Evolutionary conservation across 805 yeast species (phyloP).

Genomic region (Ogataea glucozyma): DNA sequence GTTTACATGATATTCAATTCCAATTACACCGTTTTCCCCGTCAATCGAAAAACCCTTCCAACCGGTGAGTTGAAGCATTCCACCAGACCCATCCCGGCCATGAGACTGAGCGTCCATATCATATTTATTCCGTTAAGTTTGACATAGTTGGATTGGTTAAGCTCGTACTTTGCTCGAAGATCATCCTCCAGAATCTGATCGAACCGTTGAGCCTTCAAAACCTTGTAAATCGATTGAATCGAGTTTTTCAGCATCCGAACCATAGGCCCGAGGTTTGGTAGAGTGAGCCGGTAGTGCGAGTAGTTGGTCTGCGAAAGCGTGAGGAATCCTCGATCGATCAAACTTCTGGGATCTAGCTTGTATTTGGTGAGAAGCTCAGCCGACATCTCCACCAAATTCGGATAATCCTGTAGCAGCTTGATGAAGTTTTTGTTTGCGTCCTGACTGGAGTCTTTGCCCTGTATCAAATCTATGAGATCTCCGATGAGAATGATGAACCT

Average conservation of each 20-base stretch:
- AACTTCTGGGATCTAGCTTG: conserved; percentile 29
- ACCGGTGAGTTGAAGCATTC: conserved; percentile 56
- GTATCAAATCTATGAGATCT: conserved; percentile 23
- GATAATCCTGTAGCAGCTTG: conserved; percentile 22
- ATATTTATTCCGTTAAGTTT: conserved; percentile 54
- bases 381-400: conserved; percentile 27
- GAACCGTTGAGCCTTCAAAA: conserved; percentile 38
- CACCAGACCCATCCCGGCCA: conserved; percentile 51
- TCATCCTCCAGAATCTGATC: conserved; percentile 46
- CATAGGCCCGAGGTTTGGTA: conserved; percentile 53
- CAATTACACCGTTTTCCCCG: conserved; percentile 36
- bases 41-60: conserved; percentile 53
- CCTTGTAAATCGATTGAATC: conserved; percentile 44
- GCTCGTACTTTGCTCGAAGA: conserved; percentile 47
- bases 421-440: conserved; percentile 18
- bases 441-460: background rate
- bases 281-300: conserved; percentile 40
- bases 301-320: conserved; percentile 41
- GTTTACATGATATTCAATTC: background rate
- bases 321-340: conserved; percentile 45
- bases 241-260: conserved; percentile 47
- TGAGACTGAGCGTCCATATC: conserved; percentile 50
- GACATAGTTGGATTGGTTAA: conserved; percentile 42
- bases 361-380: conserved; percentile 22
- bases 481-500: conserved; percentile 28